phyloP scores from a whole-genome alignment of 805 yeast genomes.

The Barnettozyma sucrosica region DNA sequence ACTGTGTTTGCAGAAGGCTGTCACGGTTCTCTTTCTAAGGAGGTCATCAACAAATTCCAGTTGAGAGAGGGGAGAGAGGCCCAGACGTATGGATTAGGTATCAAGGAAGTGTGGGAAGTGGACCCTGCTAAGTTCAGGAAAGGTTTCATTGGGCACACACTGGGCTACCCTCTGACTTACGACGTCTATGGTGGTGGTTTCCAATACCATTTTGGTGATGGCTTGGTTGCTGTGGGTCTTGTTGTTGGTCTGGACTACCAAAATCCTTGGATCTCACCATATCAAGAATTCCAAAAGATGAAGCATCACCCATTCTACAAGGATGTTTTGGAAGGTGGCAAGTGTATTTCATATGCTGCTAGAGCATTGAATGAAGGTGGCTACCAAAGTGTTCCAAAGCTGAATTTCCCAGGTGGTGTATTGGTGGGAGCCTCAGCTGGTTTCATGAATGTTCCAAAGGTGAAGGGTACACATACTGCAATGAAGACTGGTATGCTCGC shows the following conservation, averaged over 20 bases:
- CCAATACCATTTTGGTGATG: slow-evolving; percentile 94
- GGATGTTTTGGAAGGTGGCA: slow-evolving; percentile 75
- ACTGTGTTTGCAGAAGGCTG: slow-evolving; percentile 98
- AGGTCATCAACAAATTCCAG: slow-evolving; percentile 61
- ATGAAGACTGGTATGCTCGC: slow-evolving; percentile 95
- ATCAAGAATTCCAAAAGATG: slow-evolving; percentile 92
- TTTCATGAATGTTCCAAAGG: slow-evolving; percentile 93
- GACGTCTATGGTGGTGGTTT: slow-evolving; percentile 94
- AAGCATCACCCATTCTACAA: slow-evolving; percentile 85
- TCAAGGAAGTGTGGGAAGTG: slow-evolving; percentile 97
- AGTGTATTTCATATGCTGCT: slow-evolving; percentile 91
- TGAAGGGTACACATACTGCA: slow-evolving; percentile 97
- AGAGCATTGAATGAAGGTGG: slow-evolving; percentile 98
- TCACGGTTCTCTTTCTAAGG: slow-evolving; percentile 87
- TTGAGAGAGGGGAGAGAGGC: slow-evolving; percentile 59
- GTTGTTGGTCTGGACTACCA: slow-evolving; percentile 92
- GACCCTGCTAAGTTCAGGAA: slow-evolving; percentile 69
- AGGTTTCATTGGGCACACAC: slow-evolving; percentile 79
- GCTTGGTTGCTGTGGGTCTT: slow-evolving; percentile 85
- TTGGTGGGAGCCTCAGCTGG: slow-evolving; percentile 96
- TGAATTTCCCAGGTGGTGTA: slow-evolving; percentile 94
- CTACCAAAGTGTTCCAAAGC: slow-evolving; percentile 81
- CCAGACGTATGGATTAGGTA: slow-evolving; percentile 94
- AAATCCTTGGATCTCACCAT: slow-evolving; percentile 94
- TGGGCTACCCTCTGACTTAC: slow-evolving; percentile 79